phyloP scores from a whole-genome alignment of 441 rosid species.

The Euphorbia schlechtendalii region DNA sequence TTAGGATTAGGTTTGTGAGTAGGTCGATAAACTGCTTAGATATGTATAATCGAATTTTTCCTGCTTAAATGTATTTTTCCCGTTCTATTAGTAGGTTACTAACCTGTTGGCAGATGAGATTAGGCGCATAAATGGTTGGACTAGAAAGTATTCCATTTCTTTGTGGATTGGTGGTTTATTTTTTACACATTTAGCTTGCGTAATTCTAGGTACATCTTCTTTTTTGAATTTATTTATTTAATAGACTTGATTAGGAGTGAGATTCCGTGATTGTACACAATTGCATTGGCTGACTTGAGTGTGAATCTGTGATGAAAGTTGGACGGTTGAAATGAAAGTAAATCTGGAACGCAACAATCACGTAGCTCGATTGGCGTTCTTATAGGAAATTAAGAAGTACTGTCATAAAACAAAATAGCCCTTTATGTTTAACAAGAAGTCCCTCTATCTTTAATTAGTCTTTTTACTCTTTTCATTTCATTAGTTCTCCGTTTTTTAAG shows the following conservation, averaged over 20 bases:
- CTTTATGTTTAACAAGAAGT: not conserved
- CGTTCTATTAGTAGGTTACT: not conserved
- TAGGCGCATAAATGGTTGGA: not conserved
- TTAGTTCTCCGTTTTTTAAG: no score
- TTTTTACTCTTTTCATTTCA: no score
- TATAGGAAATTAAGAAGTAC: not conserved
- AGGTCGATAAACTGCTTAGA: not conserved
- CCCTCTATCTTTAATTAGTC: no score
- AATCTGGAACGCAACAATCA: no score
- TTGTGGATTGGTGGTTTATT: not conserved
- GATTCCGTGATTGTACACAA: not conserved
- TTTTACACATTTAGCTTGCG: no score
- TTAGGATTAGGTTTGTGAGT: not conserved
- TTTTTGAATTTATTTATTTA: not conserved
- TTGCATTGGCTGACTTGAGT: not conserved
- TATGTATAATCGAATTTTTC: not conserved
- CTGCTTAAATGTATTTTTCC: not conserved
- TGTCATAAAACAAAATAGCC: not conserved
- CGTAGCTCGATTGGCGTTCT: not conserved
- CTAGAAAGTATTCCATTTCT: not conserved
- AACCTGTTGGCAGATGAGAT: not conserved
- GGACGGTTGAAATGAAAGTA: not conserved
- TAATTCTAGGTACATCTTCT: not conserved
- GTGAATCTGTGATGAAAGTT: not conserved
- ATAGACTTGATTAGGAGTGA: not conserved